phyloP scores from a whole-genome alignment of 2,329 filamentous ascomycete species.

The Trichoderma harzianum region DNA sequence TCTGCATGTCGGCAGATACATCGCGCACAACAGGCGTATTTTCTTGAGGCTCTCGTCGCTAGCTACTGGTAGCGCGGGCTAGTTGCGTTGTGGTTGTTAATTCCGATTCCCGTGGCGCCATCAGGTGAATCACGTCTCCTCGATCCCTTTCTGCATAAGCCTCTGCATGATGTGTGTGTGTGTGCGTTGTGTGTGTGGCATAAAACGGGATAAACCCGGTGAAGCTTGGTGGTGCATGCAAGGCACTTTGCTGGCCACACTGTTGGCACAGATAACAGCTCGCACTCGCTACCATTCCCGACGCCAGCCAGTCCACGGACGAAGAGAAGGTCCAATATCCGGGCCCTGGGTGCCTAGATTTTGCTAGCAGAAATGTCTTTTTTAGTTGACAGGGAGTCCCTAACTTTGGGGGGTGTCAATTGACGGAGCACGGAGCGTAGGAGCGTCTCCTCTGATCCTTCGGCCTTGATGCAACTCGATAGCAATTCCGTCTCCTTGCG shows the following conservation, averaged over 20 bases:
- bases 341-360: background rate
- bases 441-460: background rate
- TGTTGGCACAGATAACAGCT: background rate
- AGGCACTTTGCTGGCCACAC: conserved; percentile 14
- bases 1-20: background rate
- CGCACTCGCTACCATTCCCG: conserved; percentile 1
- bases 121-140: background rate
- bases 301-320: background rate
- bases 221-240: conserved; percentile 1
- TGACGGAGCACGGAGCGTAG: background rate
- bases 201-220: background rate
- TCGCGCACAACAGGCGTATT: background rate
- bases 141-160: background rate
- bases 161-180: background rate
- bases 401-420: background rate
- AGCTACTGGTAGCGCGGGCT: background rate
- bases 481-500: background rate
- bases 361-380: background rate
- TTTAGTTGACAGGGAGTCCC: background rate
- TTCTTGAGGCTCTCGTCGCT: background rate
- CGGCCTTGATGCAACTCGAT: background rate
- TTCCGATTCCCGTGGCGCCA: background rate
- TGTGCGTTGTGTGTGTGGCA: background rate
- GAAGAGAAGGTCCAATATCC: background rate
- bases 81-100: background rate